These are phyloP conservation scores for Anthostomella pinea DNA, from an alignment of 2,329 filamentous ascomycete species.

Conservation along the genomic window DNA sequence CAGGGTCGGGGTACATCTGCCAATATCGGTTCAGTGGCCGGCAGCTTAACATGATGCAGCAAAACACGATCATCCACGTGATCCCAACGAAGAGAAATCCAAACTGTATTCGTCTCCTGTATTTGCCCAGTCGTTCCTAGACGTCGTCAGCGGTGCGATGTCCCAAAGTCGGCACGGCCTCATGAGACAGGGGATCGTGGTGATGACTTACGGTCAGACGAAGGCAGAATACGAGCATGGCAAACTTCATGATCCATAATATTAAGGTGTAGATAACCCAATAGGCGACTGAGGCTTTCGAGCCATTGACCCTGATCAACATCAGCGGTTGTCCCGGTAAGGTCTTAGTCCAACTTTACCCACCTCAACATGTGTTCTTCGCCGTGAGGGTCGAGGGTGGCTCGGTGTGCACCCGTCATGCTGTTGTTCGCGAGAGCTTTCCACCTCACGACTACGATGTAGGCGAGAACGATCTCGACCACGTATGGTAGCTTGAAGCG, in stretches of 20 bases:
- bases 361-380: conserved; percentile 43
- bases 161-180: too few species aligned
- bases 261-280: conserved; percentile 54
- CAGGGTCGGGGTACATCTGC: conserved; percentile 58
- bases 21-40: conserved; percentile 52
- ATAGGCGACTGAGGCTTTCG: conserved; percentile 54
- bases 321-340: background rate
- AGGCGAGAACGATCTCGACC: conserved; percentile 49
- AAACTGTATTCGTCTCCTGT: conserved; percentile 30
- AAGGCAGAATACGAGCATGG: conserved; percentile 55
- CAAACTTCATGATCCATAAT: conserved; percentile 55
- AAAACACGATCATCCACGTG: conserved; percentile 48
- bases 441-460: conserved; percentile 46
- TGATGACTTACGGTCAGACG: conserved; percentile 42
- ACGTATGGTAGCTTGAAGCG: conserved; percentile 34
- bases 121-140: conserved; percentile 37
- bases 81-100: conserved; percentile 47
- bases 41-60: conserved; percentile 51
- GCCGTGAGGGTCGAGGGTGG: conserved; percentile 39
- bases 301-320: conserved; percentile 45
- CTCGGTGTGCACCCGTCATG: conserved; percentile 34
- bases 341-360: conserved; percentile 3
- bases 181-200: conserved; percentile 27
- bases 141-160: conserved; percentile 38
- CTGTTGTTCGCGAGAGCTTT: conserved; percentile 32